Percentiles rank a stretch among this genome's conserved stretches.
Conservation (phyloP, 2,329 filamentous ascomycete genomes). For the Aspergillus niger region DNA sequence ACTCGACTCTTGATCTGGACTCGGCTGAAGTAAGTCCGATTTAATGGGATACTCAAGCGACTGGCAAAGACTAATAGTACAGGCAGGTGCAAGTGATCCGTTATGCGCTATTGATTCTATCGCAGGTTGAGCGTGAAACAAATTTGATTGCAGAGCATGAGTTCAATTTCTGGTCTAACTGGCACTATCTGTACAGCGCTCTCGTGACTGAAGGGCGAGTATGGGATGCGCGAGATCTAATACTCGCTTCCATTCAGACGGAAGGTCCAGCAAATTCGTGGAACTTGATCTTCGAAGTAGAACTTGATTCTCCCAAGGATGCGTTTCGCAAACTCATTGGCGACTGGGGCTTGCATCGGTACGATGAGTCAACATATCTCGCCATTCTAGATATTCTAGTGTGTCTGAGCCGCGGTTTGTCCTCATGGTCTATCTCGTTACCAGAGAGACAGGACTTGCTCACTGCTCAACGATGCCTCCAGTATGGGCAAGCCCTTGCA, state of each 20-base stretch:
- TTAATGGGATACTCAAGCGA: too few species aligned
- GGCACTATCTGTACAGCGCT: background rate
- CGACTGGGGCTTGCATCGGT: constrained; percentile 5
- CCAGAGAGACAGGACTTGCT: background rate
- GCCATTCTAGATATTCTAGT: constrained; percentile 2
- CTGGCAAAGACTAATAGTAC: background rate
- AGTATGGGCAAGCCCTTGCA: background rate
- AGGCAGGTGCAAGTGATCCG: background rate
- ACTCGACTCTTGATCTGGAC: background rate
- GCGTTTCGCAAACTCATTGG: background rate
- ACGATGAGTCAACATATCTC: constrained; percentile 8
- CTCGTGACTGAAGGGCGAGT: background rate
- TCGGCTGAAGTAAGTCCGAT: background rate
- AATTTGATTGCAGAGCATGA: background rate
- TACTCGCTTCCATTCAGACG: background rate
- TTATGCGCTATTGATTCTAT: background rate
- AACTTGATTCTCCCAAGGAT: background rate
- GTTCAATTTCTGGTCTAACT: background rate
- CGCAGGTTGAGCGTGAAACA: background rate
- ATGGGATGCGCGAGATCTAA: constrained; percentile 6
- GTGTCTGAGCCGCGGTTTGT: background rate
- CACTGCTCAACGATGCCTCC: background rate
- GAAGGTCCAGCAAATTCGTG: background rate
- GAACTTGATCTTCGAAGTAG: background rate
- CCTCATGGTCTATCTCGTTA: background rate